Conservation (phyloP, 2,329 filamentous ascomycete species). For the Hypocreales sp. region DNA sequence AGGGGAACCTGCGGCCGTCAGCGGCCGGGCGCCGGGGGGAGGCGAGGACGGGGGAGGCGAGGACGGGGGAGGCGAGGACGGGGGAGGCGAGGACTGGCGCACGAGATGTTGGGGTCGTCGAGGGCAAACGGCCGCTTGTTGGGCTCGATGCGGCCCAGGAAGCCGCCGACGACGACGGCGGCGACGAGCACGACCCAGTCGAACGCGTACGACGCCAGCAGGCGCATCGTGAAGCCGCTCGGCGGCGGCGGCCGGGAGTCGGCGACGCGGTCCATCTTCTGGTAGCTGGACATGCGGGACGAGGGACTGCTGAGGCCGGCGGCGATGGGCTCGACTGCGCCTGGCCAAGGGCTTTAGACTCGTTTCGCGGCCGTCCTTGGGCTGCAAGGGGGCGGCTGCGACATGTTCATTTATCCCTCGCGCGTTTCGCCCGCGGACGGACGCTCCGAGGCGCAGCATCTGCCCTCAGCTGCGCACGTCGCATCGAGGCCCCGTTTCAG, state of each 20-base stretch:
- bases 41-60: conserved; percentile 5
- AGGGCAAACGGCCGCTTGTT: conserved; percentile 59
- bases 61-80: not conserved
- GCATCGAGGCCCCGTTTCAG: too few species aligned
- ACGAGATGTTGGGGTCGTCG: conserved; percentile 60
- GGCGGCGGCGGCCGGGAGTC: conserved; percentile 6
- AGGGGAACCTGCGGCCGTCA: conserved; percentile 43
- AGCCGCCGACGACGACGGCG: conserved; percentile 40
- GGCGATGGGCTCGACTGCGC: too few species aligned
- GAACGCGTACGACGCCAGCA: conserved; percentile 51
- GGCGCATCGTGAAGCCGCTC: conserved; percentile 13
- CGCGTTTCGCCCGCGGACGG: too few species aligned
- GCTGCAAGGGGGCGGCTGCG: too few species aligned
- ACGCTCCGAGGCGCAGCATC: too few species aligned
- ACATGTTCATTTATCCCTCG: too few species aligned
- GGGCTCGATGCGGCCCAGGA: conserved; percentile 44
- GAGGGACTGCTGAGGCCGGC: too few species aligned
- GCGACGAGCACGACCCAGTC: conserved; percentile 58
- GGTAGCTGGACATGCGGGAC: conserved; percentile 11
- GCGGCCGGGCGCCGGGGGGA: not conserved
- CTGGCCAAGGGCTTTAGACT: too few species aligned
- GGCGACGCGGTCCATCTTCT: conserved; percentile 11
- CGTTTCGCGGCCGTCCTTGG: too few species aligned
- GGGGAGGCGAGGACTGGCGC: too few species aligned
- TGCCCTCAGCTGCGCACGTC: too few species aligned